Evolutionary conservation across 2,329 filamentous ascomycete species (phyloP).

Genomic region (Curvularia spicifera): DNA sequence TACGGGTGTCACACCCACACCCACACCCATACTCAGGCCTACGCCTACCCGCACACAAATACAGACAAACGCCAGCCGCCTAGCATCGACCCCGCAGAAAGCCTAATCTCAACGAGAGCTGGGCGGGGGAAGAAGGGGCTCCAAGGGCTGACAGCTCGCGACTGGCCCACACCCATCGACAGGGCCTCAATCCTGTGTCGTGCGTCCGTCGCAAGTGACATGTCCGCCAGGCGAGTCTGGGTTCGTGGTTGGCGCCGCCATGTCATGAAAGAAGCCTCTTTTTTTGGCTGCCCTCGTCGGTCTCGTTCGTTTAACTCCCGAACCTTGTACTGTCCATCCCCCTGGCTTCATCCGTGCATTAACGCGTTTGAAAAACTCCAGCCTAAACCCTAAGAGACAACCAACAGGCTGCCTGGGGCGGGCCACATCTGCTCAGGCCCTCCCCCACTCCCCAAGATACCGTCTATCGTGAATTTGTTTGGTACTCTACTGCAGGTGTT

Average conservation of each 20-base stretch:
- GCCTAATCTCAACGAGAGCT: background rate
- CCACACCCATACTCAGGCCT: too few relatives aligned
- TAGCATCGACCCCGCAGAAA: background rate
- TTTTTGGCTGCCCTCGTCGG: background rate
- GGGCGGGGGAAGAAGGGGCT: background rate
- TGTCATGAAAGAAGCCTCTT: constrained; percentile 7
- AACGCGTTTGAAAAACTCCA: constrained; percentile 12
- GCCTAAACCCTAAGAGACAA: constrained; percentile 2
- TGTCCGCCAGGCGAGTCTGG: background rate
- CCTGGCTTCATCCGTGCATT: constrained; percentile 14
- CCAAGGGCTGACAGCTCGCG: background rate
- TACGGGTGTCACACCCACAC: background rate
- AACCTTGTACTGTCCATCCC: background rate
- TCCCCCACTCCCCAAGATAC: constrained; percentile 5
- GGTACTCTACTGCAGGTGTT: constrained; percentile 18
- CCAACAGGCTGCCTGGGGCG: constrained; percentile 2
- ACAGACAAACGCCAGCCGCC: background rate
- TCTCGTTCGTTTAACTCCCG: background rate
- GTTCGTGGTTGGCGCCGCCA: background rate
- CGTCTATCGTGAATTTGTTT: constrained; percentile 14
- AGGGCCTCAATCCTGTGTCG: background rate
- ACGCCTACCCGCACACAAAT: background rate
- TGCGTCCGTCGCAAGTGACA: background rate
- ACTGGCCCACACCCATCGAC: background rate
- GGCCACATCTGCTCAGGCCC: background rate